A percentile compares a stretch with the other conserved stretches of the same genome.
These are phyloP conservation scores for Pseudogymnoascus sp. DNA, from an alignment of 2,329 filamentous ascomycete species.

Conservation along the genomic window DNA sequence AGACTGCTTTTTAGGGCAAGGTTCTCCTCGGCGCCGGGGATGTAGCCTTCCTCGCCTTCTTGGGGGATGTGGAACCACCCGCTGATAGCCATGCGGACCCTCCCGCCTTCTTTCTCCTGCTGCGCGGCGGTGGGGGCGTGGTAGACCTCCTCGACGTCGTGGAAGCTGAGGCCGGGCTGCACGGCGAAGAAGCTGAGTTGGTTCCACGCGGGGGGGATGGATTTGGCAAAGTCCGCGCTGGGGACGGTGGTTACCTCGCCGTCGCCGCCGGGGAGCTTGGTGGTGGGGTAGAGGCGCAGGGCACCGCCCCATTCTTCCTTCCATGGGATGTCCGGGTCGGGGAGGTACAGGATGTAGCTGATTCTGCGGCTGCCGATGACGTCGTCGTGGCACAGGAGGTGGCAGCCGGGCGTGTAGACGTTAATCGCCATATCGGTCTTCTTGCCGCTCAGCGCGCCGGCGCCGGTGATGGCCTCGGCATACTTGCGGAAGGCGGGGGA, in stretches of 20 bases:
- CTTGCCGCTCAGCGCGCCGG: constrained; percentile 76
- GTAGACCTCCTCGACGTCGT: constrained; percentile 98
- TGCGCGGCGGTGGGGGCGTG: constrained; percentile 51
- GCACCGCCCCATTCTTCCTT: constrained; percentile 88
- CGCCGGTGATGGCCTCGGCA: constrained; percentile 74
- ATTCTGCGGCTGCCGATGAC: constrained; percentile 94
- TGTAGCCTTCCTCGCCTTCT: constrained; percentile 82
- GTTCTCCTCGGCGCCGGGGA: constrained; percentile 79
- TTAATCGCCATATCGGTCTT: constrained; percentile 99
- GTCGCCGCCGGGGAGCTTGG: constrained; percentile 54
- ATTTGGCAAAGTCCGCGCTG: constrained; percentile 65
- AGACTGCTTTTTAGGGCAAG: constrained; percentile 83
- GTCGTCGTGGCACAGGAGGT: constrained; percentile 93
- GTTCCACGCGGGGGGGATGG: constrained; percentile 92
- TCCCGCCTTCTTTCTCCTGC: constrained; percentile 59
- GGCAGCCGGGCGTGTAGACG: constrained; percentile 92
- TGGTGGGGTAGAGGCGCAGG: constrained; percentile 72
- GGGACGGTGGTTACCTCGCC: constrained; percentile 74
- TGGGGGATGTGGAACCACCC: constrained; percentile 99
- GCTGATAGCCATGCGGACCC: constrained; percentile 93
- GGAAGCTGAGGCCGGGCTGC: constrained; percentile 96
- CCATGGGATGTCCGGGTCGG: constrained; percentile 87
- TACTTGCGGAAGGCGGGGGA: constrained; percentile 83
- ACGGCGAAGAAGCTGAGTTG: constrained; percentile 98
- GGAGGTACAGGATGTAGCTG: constrained; percentile 95